Percentiles rank a stretch among this genome's conserved stretches.
Conservation (phyloP, 345 rosid species). For the Bruguiera sexangula region DNA sequence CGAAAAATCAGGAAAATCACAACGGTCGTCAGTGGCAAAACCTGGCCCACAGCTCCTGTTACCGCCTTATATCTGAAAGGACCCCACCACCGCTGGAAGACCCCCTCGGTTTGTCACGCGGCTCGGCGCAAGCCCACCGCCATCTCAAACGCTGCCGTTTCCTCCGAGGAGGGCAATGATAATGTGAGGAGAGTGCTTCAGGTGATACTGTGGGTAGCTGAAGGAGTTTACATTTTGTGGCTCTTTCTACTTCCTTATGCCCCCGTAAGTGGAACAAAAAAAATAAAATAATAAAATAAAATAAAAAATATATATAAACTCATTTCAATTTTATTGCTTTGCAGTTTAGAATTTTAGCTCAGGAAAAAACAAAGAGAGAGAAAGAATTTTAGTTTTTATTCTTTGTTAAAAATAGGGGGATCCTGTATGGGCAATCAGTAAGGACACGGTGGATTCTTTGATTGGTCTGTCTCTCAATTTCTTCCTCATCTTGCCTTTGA, state of each 20-base stretch:
- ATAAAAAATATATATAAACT: background rate
- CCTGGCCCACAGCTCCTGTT: conserved; percentile 18
- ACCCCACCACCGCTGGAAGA: conserved; percentile 9
- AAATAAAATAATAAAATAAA: too few species aligned
- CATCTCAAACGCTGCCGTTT: conserved; percentile 7
- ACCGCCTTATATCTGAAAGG: conserved; percentile 1
- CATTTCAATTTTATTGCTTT: background rate
- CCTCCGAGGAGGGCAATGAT: conserved; percentile 32
- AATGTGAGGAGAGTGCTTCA: conserved; percentile 35
- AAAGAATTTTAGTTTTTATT: conserved; percentile 1
- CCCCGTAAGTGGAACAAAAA: conserved; percentile 41
- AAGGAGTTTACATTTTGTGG: conserved; percentile 82
- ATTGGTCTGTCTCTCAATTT: conserved; percentile 82
- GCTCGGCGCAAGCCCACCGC: conserved; percentile 47
- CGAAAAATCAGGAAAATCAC: conserved; percentile 7
- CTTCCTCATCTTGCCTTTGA: conserved; percentile 83
- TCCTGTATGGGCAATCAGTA: conserved; percentile 87
- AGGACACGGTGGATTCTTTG: conserved; percentile 66
- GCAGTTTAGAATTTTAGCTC: too few species aligned
- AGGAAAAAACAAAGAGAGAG: too few species aligned
- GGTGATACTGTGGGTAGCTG: conserved; percentile 58
- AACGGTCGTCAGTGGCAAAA: conserved; percentile 2
- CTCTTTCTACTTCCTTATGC: conserved; percentile 92
- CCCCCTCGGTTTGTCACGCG: conserved; percentile 31
- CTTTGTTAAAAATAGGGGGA: conserved; percentile 53